Base-by-base conservation (phyloP, 2,329 filamentous ascomycete genomes). In the Aspergillus fumigatus region DNA sequence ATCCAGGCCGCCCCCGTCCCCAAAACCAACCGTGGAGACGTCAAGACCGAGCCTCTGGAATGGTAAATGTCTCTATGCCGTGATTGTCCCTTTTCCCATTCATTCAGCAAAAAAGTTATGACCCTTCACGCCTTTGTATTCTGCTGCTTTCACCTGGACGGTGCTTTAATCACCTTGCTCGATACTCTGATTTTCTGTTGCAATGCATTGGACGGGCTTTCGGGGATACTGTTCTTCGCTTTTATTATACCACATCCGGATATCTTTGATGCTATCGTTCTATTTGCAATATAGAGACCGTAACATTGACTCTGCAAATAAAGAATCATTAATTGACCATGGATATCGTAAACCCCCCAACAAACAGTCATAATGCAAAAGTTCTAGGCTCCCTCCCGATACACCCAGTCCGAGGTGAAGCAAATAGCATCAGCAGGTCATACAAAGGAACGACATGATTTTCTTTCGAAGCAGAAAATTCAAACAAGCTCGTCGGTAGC, bases 1-100 rank as follows among this genome's bases (percentile, higher is more conserved):
- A 77, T 88, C 21, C 79, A 84, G 67, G 85, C 86, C 10, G 82
- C 78, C 10, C 85, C 90, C 4, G 87, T 96, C 43, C 90, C 92
- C 41, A 93, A 87, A 79, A 96, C 92, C 60, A 97, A 96, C 77
- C 80, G 90, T 17, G 92, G 92, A 1, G 88, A 95, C 75, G 85
- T 87, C 67, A 86, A 92, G 73, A 87, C 82, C 63, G 92, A 96
- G 77, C 92, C 92, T 49, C 79, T 96, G 64, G 92, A 96, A 70
- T 97, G 92, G 92, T 96, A 82, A 76, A 63, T 53, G 60, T 56
- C 32, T 53, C 21, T 27, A 23, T 52, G 50, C 6, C 3, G 27
- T 27, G 2, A 3, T 27, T 3, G 9, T 10, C 8, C 32, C 51
- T 51, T 51, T 11, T 25, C 29, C 38, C n/a, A 9, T 23, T 21